A percentile compares a stretch with the other conserved stretches of the same genome.
These are phyloP conservation scores for Mycena indigotica DNA, from an alignment of 768 basidiomycete species.

Conservation along the genomic window DNA sequence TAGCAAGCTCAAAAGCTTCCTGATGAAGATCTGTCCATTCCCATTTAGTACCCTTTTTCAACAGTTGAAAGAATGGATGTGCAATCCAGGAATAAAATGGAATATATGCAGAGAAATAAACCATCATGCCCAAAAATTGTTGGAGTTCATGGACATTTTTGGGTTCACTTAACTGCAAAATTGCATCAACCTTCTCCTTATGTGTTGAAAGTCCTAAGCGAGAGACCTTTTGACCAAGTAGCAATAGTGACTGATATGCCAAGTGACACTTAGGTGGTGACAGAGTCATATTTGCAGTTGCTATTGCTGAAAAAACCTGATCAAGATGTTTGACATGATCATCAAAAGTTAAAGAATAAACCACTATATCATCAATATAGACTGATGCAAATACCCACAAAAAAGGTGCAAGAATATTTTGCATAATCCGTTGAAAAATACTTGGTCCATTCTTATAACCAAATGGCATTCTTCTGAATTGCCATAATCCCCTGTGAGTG, in stretches of 20 bases:
- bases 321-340: conserved; percentile 37
- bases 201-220: conserved; percentile 39
- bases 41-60: conserved; percentile 29
- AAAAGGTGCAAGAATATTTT: conserved; percentile 33
- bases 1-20: conserved; percentile 30
- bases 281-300: conserved; percentile 31
- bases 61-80: conserved; percentile 34
- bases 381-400: conserved; percentile 43
- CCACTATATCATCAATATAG: conserved; percentile 45
- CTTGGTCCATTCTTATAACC: conserved; percentile 38
- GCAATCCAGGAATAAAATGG: conserved; percentile 37
- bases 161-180: conserved; percentile 32
- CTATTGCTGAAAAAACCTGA: conserved; percentile 31
- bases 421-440: conserved; percentile 46
- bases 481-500: conserved; percentile 40
- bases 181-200: conserved; percentile 38
- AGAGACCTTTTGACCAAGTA: conserved; percentile 44
- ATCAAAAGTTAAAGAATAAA: conserved; percentile 30
- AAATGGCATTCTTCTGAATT: conserved; percentile 46
- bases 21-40: conserved; percentile 25
- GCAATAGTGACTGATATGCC: conserved; percentile 33
- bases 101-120: conserved; percentile 39
- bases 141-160: conserved; percentile 29
- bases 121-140: conserved; percentile 38
- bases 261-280: conserved; percentile 40